Evolutionary conservation across 78 protist genomes (phyloP).

Genomic region (Capsaspora owczarzaki): DNA sequence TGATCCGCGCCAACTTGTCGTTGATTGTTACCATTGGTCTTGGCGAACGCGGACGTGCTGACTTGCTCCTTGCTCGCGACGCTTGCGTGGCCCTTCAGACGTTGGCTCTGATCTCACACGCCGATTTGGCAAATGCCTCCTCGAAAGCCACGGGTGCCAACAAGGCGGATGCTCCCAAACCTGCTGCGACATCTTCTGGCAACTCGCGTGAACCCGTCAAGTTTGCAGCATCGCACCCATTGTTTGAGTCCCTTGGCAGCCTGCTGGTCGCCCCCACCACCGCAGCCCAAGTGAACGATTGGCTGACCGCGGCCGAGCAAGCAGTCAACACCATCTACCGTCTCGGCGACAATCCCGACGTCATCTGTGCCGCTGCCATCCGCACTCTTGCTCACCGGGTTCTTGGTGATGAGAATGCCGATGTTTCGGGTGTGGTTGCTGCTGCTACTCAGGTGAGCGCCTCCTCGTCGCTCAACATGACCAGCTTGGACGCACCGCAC

Average conservation of each 20-base stretch:
- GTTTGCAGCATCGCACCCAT: not conserved
- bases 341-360: constrained; percentile 45
- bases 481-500: not conserved
- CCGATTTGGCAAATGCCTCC: too few species aligned
- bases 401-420: not conserved
- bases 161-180: too few species aligned
- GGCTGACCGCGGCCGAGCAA: constrained; percentile 49
- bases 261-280: not conserved
- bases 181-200: too few species aligned
- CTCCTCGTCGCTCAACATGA: not conserved
- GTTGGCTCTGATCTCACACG: not conserved
- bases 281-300: not conserved
- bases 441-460: not conserved
- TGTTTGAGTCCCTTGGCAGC: constrained; percentile 13
- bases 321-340: constrained; percentile 40
- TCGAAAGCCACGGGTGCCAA: too few species aligned
- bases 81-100: not conserved
- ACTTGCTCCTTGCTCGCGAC: not conserved
- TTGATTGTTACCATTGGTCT: not conserved
- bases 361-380: not conserved
- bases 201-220: too few species aligned
- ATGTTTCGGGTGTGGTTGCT: not conserved
- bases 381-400: not conserved
- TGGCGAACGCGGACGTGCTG: not conserved
- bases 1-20: not conserved